Conservation (phyloP, 2,329 filamentous ascomycete genomes). For the Botrytis medusae region DNA sequence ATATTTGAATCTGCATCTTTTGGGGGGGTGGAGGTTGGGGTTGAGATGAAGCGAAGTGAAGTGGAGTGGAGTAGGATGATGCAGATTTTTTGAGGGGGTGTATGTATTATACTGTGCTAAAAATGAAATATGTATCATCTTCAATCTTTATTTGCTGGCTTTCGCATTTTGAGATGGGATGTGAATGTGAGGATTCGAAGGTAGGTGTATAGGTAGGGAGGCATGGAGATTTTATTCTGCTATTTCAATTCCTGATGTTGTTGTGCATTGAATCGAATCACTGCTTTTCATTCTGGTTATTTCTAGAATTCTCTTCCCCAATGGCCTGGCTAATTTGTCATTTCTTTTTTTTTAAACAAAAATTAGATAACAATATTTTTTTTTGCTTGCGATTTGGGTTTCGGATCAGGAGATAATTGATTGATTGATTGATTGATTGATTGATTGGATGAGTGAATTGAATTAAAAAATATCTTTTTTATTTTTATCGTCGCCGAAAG, state of each 20-base stretch:
- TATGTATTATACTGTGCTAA: constrained; percentile 17
- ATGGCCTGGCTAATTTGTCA: too few species aligned
- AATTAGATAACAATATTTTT: too few species aligned
- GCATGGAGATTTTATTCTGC: too few species aligned
- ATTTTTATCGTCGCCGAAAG: too few species aligned
- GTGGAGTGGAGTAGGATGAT: neutral
- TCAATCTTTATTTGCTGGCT: neutral
- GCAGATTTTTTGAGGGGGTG: neutral
- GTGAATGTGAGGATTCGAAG: neutral
- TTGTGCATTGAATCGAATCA: neutral
- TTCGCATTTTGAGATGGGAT: neutral
- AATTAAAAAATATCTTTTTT: too few species aligned
- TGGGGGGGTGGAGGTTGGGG: neutral
- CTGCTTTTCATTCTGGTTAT: too few species aligned
- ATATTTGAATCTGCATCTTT: constrained; percentile 4
- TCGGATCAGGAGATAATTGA: too few species aligned
- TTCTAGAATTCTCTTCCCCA: too few species aligned
- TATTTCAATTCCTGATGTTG: neutral
- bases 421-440: too few species aligned
- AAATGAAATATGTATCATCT: constrained; percentile 10
- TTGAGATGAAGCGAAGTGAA: neutral
- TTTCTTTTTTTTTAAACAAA: too few species aligned
- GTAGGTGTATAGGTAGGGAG: neutral
- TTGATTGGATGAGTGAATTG: too few species aligned
- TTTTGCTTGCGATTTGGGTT: neutral